Base-by-base conservation (phyloP, 2,329 filamentous ascomycete species). In the Alternaria arborescens region DNA sequence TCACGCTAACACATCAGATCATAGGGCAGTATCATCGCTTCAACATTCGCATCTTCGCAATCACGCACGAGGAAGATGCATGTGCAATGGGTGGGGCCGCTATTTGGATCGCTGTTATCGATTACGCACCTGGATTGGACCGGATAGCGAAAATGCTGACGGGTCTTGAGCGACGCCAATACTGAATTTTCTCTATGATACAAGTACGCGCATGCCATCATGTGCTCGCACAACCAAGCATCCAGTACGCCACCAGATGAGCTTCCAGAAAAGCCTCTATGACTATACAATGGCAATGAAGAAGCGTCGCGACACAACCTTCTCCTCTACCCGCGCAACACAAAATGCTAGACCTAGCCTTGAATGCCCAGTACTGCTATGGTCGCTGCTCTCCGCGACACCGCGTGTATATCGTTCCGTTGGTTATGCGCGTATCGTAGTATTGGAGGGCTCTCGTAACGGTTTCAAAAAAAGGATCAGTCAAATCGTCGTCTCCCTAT, bases 161-260 rank as follows among this genome's bases (percentile, higher is more conserved):
- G 55, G n/a, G 36, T 48, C 52, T 18, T 55, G 38, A 56, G 53
- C 47, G 46, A 38, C 36, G 47, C 54, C 41, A 41, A 55, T 41
- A 54, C 66, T 70, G 59, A 54, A 66, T 66, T 61, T 60, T 53
- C 61, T 68, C 61, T 75, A 76, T 76, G 63, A 56, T 76, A 77
- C 72, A 76, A 66, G 63, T 63, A 62, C 65, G 60, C 65, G 66
- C 66, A 63, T 62, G 55, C 66, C 70, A 65, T 60, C 67, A 65
- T 67, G 60, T 69, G 65, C 65, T 67, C 62, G 61, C 67, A 67
- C 67, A 69, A 62, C 64, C 66, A 61, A 58, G 62, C 55, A 68
- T 67, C 62, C 69, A 55, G 50, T 67, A 72, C 72, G 70, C 72
- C 71, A 54, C 65, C 65, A 61, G 58, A 67, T 71, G 66, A 66